phyloP scores from a whole-genome alignment of 2,329 filamentous ascomycete species.

The Bipolaris gigantea region DNA sequence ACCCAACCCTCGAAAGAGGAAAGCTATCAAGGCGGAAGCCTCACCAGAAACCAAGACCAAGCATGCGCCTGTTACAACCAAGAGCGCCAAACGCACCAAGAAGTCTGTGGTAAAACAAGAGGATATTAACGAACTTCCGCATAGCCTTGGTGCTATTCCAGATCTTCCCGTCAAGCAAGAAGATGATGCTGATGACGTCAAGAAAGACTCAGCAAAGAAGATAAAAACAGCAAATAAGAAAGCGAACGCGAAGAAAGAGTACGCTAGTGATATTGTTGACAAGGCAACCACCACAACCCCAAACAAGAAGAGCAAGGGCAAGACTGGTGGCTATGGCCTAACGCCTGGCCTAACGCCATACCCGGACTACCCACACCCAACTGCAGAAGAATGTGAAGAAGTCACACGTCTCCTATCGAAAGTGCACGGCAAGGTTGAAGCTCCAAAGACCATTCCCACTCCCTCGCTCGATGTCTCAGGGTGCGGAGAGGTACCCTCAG shows the following conservation, averaged over 20 bases:
- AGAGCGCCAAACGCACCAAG: conserved; percentile 44
- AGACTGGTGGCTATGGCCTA: conserved; percentile 50
- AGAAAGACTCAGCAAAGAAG: conserved; percentile 15
- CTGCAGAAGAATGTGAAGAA: conserved; percentile 67
- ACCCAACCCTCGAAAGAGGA: conserved; percentile 30
- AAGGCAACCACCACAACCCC: conserved; percentile 35
- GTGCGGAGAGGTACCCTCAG: conserved; percentile 66
- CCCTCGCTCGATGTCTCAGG: conserved; percentile 73
- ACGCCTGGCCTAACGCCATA: conserved; percentile 63
- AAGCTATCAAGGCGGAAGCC: conserved; percentile 27
- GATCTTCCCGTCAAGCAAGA: conserved; percentile 16
- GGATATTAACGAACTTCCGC: conserved; percentile 56
- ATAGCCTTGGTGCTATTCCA: conserved; percentile 54
- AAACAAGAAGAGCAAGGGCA: conserved; percentile 41
- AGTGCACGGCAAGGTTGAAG: conserved; percentile 65
- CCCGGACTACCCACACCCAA: conserved; percentile 67
- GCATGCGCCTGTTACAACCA: conserved; percentile 17
- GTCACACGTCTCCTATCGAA: conserved; percentile 67
- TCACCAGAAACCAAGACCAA: conserved; percentile 6
- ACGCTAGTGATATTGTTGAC: conserved; percentile 25
- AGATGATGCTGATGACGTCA: background rate
- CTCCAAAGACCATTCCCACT: conserved; percentile 67
- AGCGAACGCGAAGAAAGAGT: conserved; percentile 24
- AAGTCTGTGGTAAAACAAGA: conserved; percentile 42
- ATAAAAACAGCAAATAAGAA: conserved; percentile 26